These are phyloP conservation scores for Triangularia verruculosa DNA, from an alignment of 2,329 filamentous ascomycete genomes.

Conservation along the genomic window DNA sequence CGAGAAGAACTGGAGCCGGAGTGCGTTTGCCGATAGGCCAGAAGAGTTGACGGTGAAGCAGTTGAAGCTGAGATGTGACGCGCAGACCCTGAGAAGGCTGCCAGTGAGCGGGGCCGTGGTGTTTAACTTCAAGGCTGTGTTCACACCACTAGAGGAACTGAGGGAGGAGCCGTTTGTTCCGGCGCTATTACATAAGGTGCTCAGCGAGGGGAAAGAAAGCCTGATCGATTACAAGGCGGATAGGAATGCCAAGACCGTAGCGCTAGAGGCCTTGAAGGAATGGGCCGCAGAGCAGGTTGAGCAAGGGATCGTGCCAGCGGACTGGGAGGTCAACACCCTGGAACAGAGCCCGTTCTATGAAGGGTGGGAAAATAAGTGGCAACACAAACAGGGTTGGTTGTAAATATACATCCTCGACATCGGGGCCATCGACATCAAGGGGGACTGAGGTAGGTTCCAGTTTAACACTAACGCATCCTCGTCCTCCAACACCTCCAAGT, in stretches of 20 bases:
- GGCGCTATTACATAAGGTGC: slow-evolving; percentile 61
- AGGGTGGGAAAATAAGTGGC: slow-evolving; percentile 74
- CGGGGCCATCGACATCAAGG: too few relatives aligned
- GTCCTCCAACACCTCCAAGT: too few relatives aligned
- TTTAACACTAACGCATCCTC: too few relatives aligned
- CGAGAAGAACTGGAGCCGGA: slow-evolving; percentile 55
- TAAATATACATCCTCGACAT: too few relatives aligned
- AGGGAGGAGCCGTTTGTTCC: slow-evolving; percentile 71
- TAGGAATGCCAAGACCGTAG: slow-evolving; percentile 74
- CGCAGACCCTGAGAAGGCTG: slow-evolving; percentile 79
- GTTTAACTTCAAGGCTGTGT: slow-evolving; percentile 87
- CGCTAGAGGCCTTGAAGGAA: slow-evolving; percentile 59
- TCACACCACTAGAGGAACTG: slow-evolving; percentile 70
- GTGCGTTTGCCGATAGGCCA: slow-evolving; percentile 52
- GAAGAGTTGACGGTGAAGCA: slow-evolving; percentile 51
- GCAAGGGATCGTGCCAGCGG: slow-evolving; percentile 34
- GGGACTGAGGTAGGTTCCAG: too few relatives aligned
- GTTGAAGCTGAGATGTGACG: slow-evolving; percentile 73
- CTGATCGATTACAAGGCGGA: slow-evolving; percentile 69
- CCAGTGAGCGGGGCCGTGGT: slow-evolving; percentile 72
- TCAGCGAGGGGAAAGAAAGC: slow-evolving; percentile 56
- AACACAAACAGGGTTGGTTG: slow-evolving; percentile 22
- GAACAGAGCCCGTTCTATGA: slow-evolving; percentile 74
- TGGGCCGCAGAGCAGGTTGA: slow-evolving; percentile 66
- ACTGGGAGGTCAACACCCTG: slow-evolving; percentile 67